These are phyloP conservation scores for Chlamydomonas eustigma DNA, from an alignment of 139 green algal species.

Conservation along the genomic window DNA sequence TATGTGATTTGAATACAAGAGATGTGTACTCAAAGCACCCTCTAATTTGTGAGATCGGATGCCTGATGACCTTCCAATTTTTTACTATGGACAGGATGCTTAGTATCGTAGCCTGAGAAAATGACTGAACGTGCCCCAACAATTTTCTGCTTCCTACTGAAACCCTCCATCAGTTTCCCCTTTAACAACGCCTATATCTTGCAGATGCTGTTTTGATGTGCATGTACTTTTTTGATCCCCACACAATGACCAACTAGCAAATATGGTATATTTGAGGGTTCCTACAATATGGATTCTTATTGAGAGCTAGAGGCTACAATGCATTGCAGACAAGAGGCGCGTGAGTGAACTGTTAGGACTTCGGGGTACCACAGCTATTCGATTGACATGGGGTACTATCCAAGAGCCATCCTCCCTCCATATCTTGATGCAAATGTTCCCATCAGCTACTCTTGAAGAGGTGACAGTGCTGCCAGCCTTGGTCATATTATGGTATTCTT, in stretches of 20 bases:
- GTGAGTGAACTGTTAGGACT: not conserved
- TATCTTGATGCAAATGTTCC: slow-evolving; percentile 41
- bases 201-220: not conserved
- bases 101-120: no score
- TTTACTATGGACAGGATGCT: no score
- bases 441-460: slow-evolving; percentile 24
- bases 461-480: not conserved
- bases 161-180: not conserved
- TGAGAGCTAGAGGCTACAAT: not conserved
- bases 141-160: no score
- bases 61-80: no score
- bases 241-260: not conserved
- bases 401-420: slow-evolving; percentile 59
- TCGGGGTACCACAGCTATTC: not conserved
- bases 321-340: slow-evolving; percentile 4
- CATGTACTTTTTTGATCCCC: no score
- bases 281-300: not conserved
- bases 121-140: no score
- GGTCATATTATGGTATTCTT: not conserved
- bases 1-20: not conserved
- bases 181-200: not conserved
- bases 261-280: not conserved
- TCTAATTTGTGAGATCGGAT: no score
- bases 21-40: no score
- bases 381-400: slow-evolving; percentile 1